phyloP scores from a whole-genome alignment of 176 grass and related monocot genomes.

The Zizania latifolia region DNA sequence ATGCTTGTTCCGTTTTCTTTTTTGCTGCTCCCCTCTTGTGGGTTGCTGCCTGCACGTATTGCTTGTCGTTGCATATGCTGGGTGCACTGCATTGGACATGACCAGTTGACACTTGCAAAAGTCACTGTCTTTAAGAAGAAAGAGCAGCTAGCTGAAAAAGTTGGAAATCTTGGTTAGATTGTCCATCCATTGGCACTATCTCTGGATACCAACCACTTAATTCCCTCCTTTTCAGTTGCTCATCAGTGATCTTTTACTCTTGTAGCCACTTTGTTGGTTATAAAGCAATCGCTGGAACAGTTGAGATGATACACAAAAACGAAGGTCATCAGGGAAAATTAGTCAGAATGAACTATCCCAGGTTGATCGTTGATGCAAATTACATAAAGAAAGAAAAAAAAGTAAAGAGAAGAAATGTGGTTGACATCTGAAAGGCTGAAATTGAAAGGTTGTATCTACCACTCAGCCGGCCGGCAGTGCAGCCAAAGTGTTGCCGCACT shows the following conservation, averaged over 20 bases:
- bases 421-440: constrained; percentile 19
- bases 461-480: neutral
- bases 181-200: constrained; percentile 10
- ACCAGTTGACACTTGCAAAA: constrained; percentile 29
- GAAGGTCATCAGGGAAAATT: neutral
- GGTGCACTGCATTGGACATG: neutral
- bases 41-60: neutral
- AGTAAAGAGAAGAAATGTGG: neutral
- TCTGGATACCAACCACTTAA: neutral
- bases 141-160: neutral
- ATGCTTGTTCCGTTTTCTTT: neutral
- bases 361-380: neutral
- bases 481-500: neutral
- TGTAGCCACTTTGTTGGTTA: neutral
- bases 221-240: neutral
- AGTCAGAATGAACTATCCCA: neutral
- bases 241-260: neutral
- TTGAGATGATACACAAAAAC: neutral
- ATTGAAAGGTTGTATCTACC: neutral
- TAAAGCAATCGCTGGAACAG: neutral
- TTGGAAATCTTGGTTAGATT: constrained; percentile 19
- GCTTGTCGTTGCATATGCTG: constrained; percentile 1
- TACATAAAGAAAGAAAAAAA: no score
- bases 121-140: constrained; percentile 5
- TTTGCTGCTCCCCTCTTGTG: neutral